These are phyloP conservation scores for Mycena belliarum DNA, from an alignment of 768 basidiomycete species.

Conservation along the genomic window DNA sequence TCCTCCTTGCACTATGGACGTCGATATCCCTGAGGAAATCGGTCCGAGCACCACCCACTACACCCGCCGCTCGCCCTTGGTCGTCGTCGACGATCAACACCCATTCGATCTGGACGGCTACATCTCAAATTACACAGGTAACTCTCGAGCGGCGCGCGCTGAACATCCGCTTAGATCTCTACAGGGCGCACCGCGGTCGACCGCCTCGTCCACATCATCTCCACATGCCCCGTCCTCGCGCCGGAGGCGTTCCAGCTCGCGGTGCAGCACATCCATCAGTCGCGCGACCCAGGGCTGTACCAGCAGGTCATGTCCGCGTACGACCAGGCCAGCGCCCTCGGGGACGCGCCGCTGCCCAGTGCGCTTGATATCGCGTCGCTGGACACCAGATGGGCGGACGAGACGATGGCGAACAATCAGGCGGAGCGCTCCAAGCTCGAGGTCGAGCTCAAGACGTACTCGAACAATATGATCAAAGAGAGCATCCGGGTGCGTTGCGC, in stretches of 20 bases:
- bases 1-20: conserved; percentile 36
- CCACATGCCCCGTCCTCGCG: conserved; percentile 66
- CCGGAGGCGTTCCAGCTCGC: conserved; percentile 72
- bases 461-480: conserved; percentile 98
- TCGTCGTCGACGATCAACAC: conserved; percentile 72
- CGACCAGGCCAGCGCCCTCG: conserved; percentile 42
- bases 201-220: conserved; percentile 69
- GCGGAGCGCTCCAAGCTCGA: conserved; percentile 84
- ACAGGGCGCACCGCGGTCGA: conserved; percentile 77
- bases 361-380: conserved; percentile 48
- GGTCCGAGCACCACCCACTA: conserved; percentile 26
- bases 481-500: conserved; percentile 72
- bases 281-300: conserved; percentile 68
- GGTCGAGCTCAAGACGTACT: conserved; percentile 92
- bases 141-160: conserved; percentile 5
- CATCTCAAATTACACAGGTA: conserved; percentile 76
- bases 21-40: conserved; percentile 33
- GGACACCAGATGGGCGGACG: conserved; percentile 76
- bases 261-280: conserved; percentile 60
- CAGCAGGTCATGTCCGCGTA: conserved; percentile 54
- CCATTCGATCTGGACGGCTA: conserved; percentile 88
- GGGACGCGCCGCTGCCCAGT: conserved; percentile 44
- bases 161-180: not conserved
- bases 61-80: conserved; percentile 31
- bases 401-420: conserved; percentile 60